Percentiles rank a stretch among this genome's conserved stretches.
phyloP scores from a whole-genome alignment of 106 monocot genomes.

The Acorus gramineus region DNA sequence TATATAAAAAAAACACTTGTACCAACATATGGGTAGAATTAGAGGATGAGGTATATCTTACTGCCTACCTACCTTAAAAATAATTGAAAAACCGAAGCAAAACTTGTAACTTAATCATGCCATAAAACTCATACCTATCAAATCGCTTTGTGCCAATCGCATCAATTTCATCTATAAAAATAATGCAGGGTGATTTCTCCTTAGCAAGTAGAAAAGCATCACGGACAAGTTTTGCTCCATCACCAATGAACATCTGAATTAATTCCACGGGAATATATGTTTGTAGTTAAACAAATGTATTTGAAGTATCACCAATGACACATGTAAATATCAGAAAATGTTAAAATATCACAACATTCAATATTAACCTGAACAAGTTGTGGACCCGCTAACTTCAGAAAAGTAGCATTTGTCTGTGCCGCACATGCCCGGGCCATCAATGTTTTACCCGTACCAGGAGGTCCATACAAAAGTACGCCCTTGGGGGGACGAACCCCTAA shows the following conservation, averaged over 20 bases:
- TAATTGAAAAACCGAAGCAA: background rate
- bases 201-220: constrained; percentile 97
- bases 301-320: too few relatives aligned
- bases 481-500: constrained; percentile 88
- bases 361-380: constrained; percentile 80
- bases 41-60: too few relatives aligned
- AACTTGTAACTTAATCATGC: too few relatives aligned
- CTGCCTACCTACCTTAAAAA: too few relatives aligned
- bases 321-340: too few relatives aligned
- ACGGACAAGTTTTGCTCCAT: constrained; percentile 94
- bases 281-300: too few relatives aligned
- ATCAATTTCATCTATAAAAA: constrained; percentile 98
- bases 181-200: constrained; percentile 94
- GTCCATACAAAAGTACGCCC: constrained; percentile 95
- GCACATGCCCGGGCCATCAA: constrained; percentile 98
- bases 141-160: constrained; percentile 95
- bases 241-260: constrained; percentile 82
- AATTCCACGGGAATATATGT: background rate
- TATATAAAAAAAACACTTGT: background rate
- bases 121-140: constrained; percentile 47
- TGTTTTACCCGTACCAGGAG: constrained; percentile 93
- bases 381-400: constrained; percentile 90
- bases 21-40: too few relatives aligned
- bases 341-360: background rate
- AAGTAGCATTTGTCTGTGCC: constrained; percentile 97